Evolutionary conservation across 805 yeast genomes (phyloP).

Genomic region (Suhomyces sp.): DNA sequence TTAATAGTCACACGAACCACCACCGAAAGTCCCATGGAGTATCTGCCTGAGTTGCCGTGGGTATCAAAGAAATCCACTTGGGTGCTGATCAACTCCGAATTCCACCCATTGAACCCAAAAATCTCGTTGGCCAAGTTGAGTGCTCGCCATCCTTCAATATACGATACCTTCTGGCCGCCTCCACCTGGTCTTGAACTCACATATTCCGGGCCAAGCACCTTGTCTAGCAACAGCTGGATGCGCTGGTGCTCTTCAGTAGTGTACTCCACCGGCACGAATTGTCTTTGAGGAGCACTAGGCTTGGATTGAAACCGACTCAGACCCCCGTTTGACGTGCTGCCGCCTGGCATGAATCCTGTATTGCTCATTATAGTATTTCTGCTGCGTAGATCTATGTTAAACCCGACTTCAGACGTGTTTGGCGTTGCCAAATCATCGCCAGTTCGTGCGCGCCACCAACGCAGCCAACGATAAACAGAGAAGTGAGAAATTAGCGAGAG

Average conservation of each 20-base stretch:
- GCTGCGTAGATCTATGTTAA: neutral
- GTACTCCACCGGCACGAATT: constrained; percentile 26
- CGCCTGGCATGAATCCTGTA: neutral
- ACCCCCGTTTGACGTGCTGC: constrained; percentile 1
- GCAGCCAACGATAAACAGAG: neutral
- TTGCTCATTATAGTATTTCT: neutral
- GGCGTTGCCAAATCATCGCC: neutral
- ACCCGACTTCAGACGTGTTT: neutral
- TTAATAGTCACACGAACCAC: constrained; percentile 67
- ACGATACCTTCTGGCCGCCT: constrained; percentile 65
- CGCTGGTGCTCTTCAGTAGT: constrained; percentile 30
- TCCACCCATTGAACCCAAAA: constrained; percentile 85
- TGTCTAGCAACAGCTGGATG: constrained; percentile 33
- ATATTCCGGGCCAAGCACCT: constrained; percentile 69
- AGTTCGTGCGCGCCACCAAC: neutral
- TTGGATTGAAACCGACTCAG: constrained; percentile 3
- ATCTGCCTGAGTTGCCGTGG: constrained; percentile 48
- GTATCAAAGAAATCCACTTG: constrained; percentile 72
- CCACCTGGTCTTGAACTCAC: constrained; percentile 75
- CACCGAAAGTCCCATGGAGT: constrained; percentile 66
- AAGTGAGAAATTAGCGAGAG: neutral
- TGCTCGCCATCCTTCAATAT: constrained; percentile 83
- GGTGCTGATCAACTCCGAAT: constrained; percentile 61
- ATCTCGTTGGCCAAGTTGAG: constrained; percentile 75
- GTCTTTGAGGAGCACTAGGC: constrained; percentile 8